phyloP scores from a whole-genome alignment of 208 protist genomes.

The Trypanosoma grayi region DNA sequence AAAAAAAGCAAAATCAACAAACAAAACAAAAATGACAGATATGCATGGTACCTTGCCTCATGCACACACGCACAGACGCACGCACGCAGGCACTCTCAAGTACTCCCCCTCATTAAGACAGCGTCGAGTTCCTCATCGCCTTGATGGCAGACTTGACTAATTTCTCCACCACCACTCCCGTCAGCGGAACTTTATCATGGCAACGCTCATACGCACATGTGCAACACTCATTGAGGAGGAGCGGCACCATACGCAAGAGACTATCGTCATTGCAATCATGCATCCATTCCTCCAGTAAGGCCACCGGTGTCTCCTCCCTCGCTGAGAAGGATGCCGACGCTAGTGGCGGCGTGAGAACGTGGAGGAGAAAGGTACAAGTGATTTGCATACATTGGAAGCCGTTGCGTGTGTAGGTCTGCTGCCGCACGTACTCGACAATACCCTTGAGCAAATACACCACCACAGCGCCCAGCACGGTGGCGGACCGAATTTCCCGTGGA shows the following conservation, averaged over 20 bases:
- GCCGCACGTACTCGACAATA: conserved; percentile 62
- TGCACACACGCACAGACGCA: too few species aligned
- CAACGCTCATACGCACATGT: conserved; percentile 72
- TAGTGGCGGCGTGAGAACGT: conserved; percentile 32
- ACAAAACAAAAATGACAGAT: conserved; percentile 3
- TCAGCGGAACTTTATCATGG: conserved; percentile 60
- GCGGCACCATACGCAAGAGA: conserved; percentile 27
- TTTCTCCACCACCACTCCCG: conserved; percentile 52
- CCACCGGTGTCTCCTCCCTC: background rate
- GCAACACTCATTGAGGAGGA: conserved; percentile 71
- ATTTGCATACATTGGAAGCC: conserved; percentile 70
- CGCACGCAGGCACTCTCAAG: too few species aligned
- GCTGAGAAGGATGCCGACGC: background rate
- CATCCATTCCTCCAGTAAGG: conserved; percentile 34
- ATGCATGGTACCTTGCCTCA: too few species aligned
- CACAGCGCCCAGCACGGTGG: conserved; percentile 41
- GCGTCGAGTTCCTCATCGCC: conserved; percentile 1
- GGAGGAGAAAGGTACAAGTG: conserved; percentile 66
- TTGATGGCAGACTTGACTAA: conserved; percentile 31
- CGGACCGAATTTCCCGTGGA: conserved; percentile 33
- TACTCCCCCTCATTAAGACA: too few species aligned
- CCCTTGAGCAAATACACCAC: conserved; percentile 68
- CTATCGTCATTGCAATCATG: conserved; percentile 30
- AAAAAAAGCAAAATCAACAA: background rate
- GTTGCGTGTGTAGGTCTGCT: conserved; percentile 23